Base-by-base conservation (phyloP, 805 yeast genomes). In the Wilhelminamyces savonicus region DNA sequence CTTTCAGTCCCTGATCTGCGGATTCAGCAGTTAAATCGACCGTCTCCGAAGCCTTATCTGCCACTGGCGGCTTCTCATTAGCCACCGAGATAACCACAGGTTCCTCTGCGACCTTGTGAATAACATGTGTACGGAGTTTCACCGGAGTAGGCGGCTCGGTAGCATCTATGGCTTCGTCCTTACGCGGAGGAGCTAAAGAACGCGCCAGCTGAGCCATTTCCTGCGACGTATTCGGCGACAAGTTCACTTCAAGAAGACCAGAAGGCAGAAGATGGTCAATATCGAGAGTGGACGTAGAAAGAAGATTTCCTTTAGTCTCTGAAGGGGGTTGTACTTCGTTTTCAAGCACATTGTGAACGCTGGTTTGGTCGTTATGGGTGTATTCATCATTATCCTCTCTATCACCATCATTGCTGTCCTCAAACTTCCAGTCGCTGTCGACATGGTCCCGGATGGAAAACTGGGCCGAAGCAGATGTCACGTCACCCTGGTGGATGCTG, bases 361-460 rank as follows among this genome's bases (percentile, higher is more conserved):
- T 10, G 9, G 39, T 30, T 10, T 32, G 24, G 14, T 48, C 53
- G 33, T 44, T 50, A 28, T 50, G 45, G 5, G 57, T 51, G 22
- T 33, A 37, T 8, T 48, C 56, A 24, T 50, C 60, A 36, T 59
- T 59, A 30, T 59, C 66, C 39, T 59, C 66, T 25, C 48, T 41
- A 28, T 59, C 66, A 9, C 65, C 66, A 40, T 59, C 66, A 27
- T 57, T 47, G 27, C 64, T 57, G 31, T 57, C 57, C 30, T 59
- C 64, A 23, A 53, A 47, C 37, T 56, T 57, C 65, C 65, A 59
- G 19, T 52, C 59, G 20, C 53, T 43, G 30, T 58, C 63, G 30
- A 56, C 46, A 26, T 57, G 58, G 34, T 52, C 55, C 22, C 56
- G 32, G 15, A 59, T 42, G 4, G 56, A 51, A 30, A 43, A 36